phyloP scores from a whole-genome alignment of 805 yeast species.

The Blastobotrys americana region DNA sequence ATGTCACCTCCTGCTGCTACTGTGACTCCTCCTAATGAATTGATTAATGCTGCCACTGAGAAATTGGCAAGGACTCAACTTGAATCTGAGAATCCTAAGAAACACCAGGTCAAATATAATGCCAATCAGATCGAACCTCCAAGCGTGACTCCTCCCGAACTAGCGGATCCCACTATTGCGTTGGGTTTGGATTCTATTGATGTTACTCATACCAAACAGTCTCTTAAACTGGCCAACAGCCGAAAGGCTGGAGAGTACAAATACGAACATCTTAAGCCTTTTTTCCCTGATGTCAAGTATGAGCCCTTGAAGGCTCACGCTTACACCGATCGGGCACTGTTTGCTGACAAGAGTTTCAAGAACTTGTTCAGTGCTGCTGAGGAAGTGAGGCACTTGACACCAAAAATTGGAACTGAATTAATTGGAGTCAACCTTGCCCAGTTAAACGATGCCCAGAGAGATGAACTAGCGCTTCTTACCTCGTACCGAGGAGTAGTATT shows the following conservation, averaged over 20 bases:
- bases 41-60: neutral
- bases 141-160: neutral
- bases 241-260: slow-evolving; percentile 17
- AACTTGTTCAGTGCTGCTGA: slow-evolving; percentile 25
- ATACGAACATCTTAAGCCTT: slow-evolving; percentile 25
- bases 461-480: slow-evolving; percentile 42
- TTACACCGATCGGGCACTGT: slow-evolving; percentile 22
- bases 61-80: neutral
- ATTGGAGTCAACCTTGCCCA: slow-evolving; percentile 40
- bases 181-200: neutral
- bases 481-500: slow-evolving; percentile 45
- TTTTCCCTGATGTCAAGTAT: slow-evolving; percentile 30
- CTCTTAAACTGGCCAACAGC: neutral
- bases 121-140: neutral
- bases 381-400: slow-evolving; percentile 43
- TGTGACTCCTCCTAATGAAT: neutral
- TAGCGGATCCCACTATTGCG: neutral
- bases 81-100: neutral
- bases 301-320: slow-evolving; percentile 23
- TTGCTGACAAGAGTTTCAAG: slow-evolving; percentile 27
- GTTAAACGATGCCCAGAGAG: slow-evolving; percentile 37
- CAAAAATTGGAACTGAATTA: slow-evolving; percentile 63
- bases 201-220: neutral
- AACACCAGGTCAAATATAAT: neutral
- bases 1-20: neutral